Conservation (phyloP, 257 asterid species). For the Solanum phureja region DNA sequence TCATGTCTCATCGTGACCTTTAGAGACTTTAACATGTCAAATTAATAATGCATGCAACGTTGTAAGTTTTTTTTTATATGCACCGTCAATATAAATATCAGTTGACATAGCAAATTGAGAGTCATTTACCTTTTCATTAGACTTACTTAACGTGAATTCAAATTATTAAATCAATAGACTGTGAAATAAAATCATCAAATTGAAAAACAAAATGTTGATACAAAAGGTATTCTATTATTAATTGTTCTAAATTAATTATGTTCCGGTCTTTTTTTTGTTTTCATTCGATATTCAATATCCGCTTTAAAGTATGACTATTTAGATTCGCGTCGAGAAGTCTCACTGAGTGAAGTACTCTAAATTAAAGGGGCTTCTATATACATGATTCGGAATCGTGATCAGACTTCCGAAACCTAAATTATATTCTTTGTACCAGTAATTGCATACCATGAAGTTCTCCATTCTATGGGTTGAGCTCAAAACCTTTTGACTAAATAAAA, state of each 20-base stretch:
- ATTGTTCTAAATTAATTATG: not conserved
- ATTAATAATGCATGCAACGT: conserved; percentile 4
- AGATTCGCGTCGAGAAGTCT: accelerated
- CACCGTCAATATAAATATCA: not conserved
- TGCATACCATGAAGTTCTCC: not conserved
- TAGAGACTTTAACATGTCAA: conserved; percentile 24
- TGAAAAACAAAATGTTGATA: not conserved
- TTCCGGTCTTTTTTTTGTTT: accelerated
- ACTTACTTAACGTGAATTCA: not conserved
- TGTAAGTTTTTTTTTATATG: not conserved
- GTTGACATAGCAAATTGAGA: not conserved
- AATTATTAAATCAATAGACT: not conserved
- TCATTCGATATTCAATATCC: not conserved
- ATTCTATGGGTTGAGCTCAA: not conserved
- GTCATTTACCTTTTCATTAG: not conserved
- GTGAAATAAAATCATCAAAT: not conserved
- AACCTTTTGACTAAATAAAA: too few species aligned
- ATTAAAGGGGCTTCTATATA: not conserved
- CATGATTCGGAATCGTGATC: not conserved
- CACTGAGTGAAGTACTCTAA: not conserved
- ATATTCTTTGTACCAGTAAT: not conserved
- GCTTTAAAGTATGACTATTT: not conserved
- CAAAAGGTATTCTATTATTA: not conserved
- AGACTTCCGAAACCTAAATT: not conserved
- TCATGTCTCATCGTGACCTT: conserved; percentile 1